Base-by-base conservation (phyloP, 1,284 basidiomycete genomes). In the Pulveroboletus sp. region DNA sequence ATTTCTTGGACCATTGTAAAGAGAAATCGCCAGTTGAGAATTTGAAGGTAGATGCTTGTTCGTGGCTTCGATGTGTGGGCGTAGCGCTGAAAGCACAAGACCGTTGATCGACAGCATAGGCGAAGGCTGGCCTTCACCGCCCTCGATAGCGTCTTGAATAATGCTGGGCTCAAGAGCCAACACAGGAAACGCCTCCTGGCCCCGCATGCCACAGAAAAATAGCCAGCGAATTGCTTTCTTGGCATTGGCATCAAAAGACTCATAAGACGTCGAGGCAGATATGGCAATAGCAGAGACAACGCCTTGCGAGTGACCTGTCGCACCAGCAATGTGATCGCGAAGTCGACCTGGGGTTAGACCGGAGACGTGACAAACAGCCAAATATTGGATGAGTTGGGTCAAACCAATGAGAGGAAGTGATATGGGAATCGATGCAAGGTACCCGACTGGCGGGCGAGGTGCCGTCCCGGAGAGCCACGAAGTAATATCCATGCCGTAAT, bases 241-340 rank as follows among this genome's bases (percentile, higher is more conserved):
- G 18, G 86, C 82, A 74, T 98, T 96, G 60, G 77, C 74, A 52
- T 82, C 75, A 73, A 94, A 91, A 5, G 85, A 85, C 49, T 90
- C 87, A 65, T 88, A 86, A 40, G 86, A 84, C 35, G 81, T 79
- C 18, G 94, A 96, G 3, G 94, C 85, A 10, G 95, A 83, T 64
- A 98, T 85, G 29, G 86, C 89, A 51, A 97, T 84, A 24, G 96
- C 96, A 22, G 95, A 94, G 55, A 98, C 87, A 64, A 99, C 86
- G 63, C 96, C 97, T 75, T 98, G 96, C 9, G 94, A 97, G 77
- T 99, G 96, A 45, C 96, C 96, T 14, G 96, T 98, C 7, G 94
- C 86, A 50, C 96, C 96, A 31, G 85, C 81, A 62, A 98, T 82
- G 54, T 84, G 83, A 45, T 80, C 76, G 49, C 91, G 85, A 71